phyloP scores from a whole-genome alignment of 208 protist species.

The Crithidia sp. region DNA sequence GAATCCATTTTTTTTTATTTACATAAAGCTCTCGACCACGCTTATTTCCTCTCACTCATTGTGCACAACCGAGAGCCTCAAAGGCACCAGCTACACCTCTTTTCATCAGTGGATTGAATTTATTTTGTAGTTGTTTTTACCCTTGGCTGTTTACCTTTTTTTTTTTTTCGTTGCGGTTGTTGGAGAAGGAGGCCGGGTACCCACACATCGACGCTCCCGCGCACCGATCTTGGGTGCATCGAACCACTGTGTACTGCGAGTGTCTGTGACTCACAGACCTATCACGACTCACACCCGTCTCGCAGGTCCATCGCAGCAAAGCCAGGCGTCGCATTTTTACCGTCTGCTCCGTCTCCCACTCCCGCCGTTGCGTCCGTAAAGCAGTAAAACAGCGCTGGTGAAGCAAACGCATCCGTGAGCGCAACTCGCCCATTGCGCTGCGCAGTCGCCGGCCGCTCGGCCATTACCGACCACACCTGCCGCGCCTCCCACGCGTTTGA shows the following conservation, averaged over 20 bases:
- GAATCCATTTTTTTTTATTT: no score
- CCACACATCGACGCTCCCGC: no score
- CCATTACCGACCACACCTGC: slow-evolving; percentile 1
- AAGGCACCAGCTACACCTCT: no score
- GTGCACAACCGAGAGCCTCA: no score
- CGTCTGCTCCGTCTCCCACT: neutral
- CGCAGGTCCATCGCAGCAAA: neutral
- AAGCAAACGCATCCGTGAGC: no score
- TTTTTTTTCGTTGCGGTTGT: neutral
- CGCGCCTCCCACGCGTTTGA: slow-evolving; percentile 9
- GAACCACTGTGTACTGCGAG: no score
- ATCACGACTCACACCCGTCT: no score
- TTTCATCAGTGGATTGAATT: neutral
- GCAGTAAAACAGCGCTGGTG: neutral
- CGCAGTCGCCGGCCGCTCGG: neutral
- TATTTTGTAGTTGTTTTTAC: neutral
- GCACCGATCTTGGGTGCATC: no score
- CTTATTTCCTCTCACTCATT: no score
- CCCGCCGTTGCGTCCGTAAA: neutral
- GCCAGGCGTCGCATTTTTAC: neutral
- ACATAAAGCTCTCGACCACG: no score
- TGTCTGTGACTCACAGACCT: no score
- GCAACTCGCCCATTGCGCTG: neutral
- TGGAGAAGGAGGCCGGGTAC: no score
- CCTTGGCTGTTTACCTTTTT: neutral